Evolutionary conservation across 306 rosid genomes (phyloP).

Genomic region (Amphicarpaea edgeworthii): DNA sequence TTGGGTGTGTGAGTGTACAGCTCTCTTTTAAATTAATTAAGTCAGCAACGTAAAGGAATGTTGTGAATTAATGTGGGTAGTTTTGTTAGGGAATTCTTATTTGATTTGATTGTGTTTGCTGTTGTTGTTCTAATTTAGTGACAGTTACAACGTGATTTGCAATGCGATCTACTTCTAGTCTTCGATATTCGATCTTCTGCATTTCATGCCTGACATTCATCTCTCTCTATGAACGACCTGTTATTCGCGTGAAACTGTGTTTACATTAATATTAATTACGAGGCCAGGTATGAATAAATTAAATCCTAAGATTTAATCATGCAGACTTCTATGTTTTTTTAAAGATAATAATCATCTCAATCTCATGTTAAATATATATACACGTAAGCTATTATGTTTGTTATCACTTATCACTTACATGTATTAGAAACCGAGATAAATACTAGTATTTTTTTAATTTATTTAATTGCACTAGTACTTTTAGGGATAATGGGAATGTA

Average conservation of each 20-base stretch:
- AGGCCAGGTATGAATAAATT: no score
- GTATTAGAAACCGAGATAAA: neutral
- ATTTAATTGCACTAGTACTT: no score
- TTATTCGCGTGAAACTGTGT: neutral
- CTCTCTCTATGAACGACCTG: neutral
- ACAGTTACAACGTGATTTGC: neutral
- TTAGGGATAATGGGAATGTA: no score
- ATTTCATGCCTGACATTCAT: neutral
- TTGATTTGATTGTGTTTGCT: neutral
- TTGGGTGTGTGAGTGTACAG: neutral
- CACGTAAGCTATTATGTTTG: neutral
- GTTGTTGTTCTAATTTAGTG: neutral
- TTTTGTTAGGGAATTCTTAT: neutral
- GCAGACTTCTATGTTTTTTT: no score
- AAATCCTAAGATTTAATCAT: no score
- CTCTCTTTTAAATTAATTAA: constrained; percentile 5
- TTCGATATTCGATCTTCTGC: neutral
- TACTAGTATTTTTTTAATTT: no score
- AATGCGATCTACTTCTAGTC: neutral
- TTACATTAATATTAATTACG: neutral
- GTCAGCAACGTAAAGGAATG: constrained; percentile 31
- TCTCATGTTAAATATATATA: no score
- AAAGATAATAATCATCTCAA: no score
- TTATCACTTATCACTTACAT: no score
- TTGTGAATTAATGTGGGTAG: constrained; percentile 13